A percentile compares a stretch with the other conserved stretches of the same genome.
These are phyloP conservation scores for Aurantiochytrium sp. DNA, from an alignment of 108 stramenopile genomes.

Conservation along the genomic window DNA sequence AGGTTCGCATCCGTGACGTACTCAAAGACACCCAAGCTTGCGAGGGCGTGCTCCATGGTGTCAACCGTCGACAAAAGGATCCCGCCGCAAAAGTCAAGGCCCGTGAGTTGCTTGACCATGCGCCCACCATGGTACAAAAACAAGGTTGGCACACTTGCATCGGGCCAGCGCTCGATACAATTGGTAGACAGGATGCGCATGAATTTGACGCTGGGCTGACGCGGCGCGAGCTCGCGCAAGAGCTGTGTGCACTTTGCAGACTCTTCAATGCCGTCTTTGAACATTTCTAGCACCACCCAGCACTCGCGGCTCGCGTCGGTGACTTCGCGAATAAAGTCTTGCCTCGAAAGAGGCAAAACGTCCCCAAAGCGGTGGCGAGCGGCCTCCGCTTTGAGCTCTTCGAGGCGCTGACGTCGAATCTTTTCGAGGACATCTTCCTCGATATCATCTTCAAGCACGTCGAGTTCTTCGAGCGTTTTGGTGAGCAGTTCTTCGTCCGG, in stretches of 20 bases:
- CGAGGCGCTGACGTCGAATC: slow-evolving; percentile 17
- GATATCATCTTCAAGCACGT: not conserved
- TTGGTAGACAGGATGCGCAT: slow-evolving; percentile 62
- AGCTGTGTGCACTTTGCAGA: slow-evolving; percentile 16
- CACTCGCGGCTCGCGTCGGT: slow-evolving; percentile 40
- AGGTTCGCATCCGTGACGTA: not conserved
- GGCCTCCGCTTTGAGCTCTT: slow-evolving; percentile 33
- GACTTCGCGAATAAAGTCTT: slow-evolving; percentile 47
- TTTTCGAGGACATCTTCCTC: not conserved
- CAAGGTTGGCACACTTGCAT: slow-evolving; percentile 68
- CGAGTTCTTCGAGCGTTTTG: not conserved
- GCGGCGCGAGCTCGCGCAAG: slow-evolving; percentile 30
- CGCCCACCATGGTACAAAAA: slow-evolving; percentile 79
- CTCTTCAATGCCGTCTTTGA: slow-evolving; percentile 39
- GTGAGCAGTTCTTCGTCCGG: not conserved
- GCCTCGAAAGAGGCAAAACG: slow-evolving; percentile 37
- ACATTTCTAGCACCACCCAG: slow-evolving; percentile 42
- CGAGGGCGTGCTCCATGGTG: not conserved
- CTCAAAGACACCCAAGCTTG: not conserved
- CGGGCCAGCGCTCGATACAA: slow-evolving; percentile 84
- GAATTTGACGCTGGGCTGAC: slow-evolving; percentile 60
- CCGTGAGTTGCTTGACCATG: slow-evolving; percentile 67
- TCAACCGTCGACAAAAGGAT: not conserved
- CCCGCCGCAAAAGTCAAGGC: not conserved
- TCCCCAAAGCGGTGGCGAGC: slow-evolving; percentile 37